These are phyloP conservation scores for Exophiala calicioides DNA, from an alignment of 2,329 filamentous ascomycete genomes.

Conservation along the genomic window DNA sequence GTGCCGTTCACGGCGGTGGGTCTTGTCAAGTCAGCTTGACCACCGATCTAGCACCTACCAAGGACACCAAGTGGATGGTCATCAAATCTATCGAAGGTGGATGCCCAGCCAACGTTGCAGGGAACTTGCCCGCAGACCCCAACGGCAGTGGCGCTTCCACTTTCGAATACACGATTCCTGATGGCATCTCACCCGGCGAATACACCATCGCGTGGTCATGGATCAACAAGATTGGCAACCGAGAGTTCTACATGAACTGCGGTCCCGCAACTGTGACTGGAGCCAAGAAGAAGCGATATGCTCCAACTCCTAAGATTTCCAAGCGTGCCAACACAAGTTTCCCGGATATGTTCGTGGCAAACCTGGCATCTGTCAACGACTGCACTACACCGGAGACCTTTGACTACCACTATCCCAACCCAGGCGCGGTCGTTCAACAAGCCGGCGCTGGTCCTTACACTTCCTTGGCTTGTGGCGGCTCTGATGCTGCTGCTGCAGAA, in stretches of 20 bases:
- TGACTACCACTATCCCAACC: constrained; percentile 68
- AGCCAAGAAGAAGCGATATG: constrained; percentile 48
- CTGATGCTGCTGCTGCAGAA: constrained; percentile 28
- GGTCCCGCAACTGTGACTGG: constrained; percentile 68
- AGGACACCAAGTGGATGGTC: constrained; percentile 75
- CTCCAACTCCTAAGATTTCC: constrained; percentile 24
- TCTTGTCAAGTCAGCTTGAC: constrained; percentile 89
- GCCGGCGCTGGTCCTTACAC: constrained; percentile 27
- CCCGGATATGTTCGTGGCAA: constrained; percentile 75
- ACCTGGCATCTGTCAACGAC: constrained; percentile 55
- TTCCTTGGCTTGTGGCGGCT: constrained; percentile 25
- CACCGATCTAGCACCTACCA: constrained; percentile 69
- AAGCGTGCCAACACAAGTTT: constrained; percentile 53
- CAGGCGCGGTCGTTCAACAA: constrained; percentile 59
- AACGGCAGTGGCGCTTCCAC: constrained; percentile 50
- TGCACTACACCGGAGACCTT: constrained; percentile 58
- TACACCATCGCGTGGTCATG: constrained; percentile 89
- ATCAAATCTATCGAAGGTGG: constrained; percentile 86
- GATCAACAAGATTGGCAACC: constrained; percentile 90
- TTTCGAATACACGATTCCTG: constrained; percentile 72
- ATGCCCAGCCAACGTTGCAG: constrained; percentile 66
- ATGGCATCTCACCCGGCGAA: constrained; percentile 70
- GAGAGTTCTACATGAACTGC: constrained; percentile 98
- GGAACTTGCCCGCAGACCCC: constrained; percentile 59
- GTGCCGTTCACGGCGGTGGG: constrained; percentile 83